These are phyloP conservation scores for Allantophomopsis cytisporea DNA, from an alignment of 2,329 filamentous ascomycete species.

Conservation along the genomic window DNA sequence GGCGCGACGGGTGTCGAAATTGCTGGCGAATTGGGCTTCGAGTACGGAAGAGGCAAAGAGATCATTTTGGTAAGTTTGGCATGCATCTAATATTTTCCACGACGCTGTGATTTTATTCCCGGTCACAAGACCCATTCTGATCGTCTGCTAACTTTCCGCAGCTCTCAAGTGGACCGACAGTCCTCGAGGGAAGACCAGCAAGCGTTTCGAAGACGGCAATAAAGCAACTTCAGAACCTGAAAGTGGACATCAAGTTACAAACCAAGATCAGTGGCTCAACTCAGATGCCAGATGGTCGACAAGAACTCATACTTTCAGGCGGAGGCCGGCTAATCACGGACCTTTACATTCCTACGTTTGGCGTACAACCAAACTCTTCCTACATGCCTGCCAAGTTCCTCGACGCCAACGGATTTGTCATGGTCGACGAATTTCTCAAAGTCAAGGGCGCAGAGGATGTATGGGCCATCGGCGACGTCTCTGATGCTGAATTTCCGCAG, in stretches of 20 bases:
- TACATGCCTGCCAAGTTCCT: conserved; percentile 22
- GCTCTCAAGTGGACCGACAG: conserved; percentile 37
- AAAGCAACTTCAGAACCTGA: conserved; percentile 24
- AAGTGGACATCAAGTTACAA: conserved; percentile 30
- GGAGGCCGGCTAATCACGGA: conserved; percentile 26
- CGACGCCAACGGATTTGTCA: conserved; percentile 21
- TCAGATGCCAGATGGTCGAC: conserved; percentile 17
- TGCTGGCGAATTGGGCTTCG: conserved; percentile 31
- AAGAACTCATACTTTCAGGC: conserved; percentile 23
- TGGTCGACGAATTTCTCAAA: conserved; percentile 27
- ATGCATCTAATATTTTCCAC: neutral
- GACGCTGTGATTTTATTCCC: neutral
- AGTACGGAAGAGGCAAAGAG: conserved; percentile 13
- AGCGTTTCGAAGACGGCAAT: conserved; percentile 25
- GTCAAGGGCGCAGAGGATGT: conserved; percentile 24
- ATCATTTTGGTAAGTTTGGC: conserved; percentile 8
- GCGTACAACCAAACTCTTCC: conserved; percentile 24
- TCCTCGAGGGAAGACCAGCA: conserved; percentile 24
- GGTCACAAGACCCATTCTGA: neutral
- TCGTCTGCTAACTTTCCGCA: neutral
- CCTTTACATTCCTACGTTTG: conserved; percentile 32
- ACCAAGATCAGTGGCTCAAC: conserved; percentile 20
- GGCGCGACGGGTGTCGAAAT: conserved; percentile 30
- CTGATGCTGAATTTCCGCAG: conserved; percentile 10
- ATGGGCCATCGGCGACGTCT: conserved; percentile 16